These are phyloP conservation scores for Penicillium chermesinum DNA, from an alignment of 495 filamentous ascomycete species.

Conservation along the genomic window DNA sequence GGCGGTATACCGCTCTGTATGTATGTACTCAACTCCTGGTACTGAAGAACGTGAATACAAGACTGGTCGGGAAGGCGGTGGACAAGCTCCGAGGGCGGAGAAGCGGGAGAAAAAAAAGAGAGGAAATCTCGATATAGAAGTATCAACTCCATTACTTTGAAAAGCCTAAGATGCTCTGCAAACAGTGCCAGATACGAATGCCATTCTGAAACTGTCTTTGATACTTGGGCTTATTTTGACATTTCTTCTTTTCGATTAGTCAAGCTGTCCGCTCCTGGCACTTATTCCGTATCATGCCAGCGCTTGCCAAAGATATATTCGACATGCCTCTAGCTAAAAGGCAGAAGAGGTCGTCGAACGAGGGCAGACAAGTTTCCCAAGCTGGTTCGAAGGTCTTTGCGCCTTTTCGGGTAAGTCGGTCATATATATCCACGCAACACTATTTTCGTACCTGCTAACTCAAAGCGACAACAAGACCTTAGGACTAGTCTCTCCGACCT, in stretches of 20 bases:
- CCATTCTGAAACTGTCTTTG: too few species aligned
- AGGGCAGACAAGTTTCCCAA: slow-evolving; percentile 15
- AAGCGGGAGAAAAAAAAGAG: neutral
- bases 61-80: neutral
- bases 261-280: neutral
- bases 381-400: slow-evolving; percentile 74
- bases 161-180: neutral
- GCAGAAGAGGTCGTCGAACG: slow-evolving; percentile 49
- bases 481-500: slow-evolving; percentile 84
- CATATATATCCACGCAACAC: too few species aligned
- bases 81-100: slow-evolving; percentile 1
- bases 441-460: slow-evolving; percentile 4
- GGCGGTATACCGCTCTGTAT: neutral
- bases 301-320: slow-evolving; percentile 38
- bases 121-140: neutral
- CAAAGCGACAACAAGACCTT: slow-evolving; percentile 60
- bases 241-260: neutral
- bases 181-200: neutral
- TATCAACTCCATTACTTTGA: neutral
- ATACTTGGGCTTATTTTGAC: neutral
- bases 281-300: slow-evolving; percentile 34
- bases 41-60: too few species aligned
- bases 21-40: too few species aligned
- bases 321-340: slow-evolving; percentile 60
- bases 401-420: slow-evolving; percentile 87